A percentile compares a stretch with the other conserved stretches of the same genome.
These are phyloP conservation scores for Luvunga scandens DNA, from an alignment of 345 rosid genomes.

Conservation along the genomic window DNA sequence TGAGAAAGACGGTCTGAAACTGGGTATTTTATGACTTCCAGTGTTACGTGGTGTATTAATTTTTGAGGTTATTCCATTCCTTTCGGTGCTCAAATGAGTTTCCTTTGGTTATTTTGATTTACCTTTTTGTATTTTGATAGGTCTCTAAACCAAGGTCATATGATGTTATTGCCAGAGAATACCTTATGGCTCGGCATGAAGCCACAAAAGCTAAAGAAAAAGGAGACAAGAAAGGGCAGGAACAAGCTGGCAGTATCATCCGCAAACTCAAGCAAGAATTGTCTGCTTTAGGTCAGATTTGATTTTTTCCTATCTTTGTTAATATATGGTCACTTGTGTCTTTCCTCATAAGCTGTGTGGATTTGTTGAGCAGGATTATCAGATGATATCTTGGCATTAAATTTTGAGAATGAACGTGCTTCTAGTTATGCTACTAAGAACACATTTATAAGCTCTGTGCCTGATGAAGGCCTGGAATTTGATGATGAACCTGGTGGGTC, in stretches of 20 bases:
- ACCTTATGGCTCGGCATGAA: constrained; percentile 60
- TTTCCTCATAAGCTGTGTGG: constrained; percentile 30
- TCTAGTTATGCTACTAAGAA: constrained; percentile 23
- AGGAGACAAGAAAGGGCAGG: constrained; percentile 68
- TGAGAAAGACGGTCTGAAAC: not conserved
- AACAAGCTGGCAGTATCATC: constrained; percentile 59
- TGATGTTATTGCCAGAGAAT: constrained; percentile 69
- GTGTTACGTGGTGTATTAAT: not conserved
- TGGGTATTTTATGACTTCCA: not conserved
- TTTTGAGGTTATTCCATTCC: not conserved
- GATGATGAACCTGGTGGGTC: constrained; percentile 21
- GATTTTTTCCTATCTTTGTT: constrained; percentile 17
- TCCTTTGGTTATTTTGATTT: constrained; percentile 15
- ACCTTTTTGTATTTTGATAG: constrained; percentile 27
- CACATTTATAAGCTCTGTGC: constrained; percentile 25
- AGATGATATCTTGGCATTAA: constrained; percentile 56
- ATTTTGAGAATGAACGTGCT: constrained; percentile 44
- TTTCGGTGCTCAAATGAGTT: not conserved
- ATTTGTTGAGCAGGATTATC: constrained; percentile 63
- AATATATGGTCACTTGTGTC: constrained; percentile 16
- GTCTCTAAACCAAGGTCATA: constrained; percentile 55
- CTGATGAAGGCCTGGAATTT: constrained; percentile 23
- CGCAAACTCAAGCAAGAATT: constrained; percentile 88
- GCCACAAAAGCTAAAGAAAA: constrained; percentile 78
- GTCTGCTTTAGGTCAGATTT: constrained; percentile 66